phyloP scores from a whole-genome alignment of 192 early-diverging fungal species.

The Rhizoclosmatium sp. region DNA sequence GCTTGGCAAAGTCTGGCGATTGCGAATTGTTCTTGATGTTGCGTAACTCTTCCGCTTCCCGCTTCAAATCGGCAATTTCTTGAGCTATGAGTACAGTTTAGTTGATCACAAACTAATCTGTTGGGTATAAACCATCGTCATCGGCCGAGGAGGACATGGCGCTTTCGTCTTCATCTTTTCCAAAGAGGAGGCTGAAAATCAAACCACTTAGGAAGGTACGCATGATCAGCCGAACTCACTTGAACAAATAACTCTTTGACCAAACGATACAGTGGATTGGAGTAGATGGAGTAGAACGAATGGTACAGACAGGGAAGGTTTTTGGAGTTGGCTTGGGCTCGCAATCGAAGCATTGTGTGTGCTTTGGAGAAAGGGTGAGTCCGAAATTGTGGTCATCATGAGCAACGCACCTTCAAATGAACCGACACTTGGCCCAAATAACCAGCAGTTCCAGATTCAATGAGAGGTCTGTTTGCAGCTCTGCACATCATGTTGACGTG shows the following conservation, averaged over 20 bases:
- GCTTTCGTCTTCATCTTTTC: constrained; percentile 66
- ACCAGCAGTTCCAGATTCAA: constrained; percentile 98
- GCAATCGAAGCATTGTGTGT: constrained; percentile 95
- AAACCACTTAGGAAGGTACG: background rate
- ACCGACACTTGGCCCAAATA: constrained; percentile 92
- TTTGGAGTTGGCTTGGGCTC: constrained; percentile 83
- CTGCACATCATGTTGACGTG: constrained; percentile 97
- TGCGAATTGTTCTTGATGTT: constrained; percentile 62
- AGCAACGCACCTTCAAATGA: constrained; percentile 70
- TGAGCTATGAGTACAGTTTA: constrained; percentile 53
- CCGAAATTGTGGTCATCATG: background rate
- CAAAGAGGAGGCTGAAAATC: constrained; percentile 75
- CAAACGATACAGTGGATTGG: constrained; percentile 99
- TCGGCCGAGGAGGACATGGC: constrained; percentile 41
- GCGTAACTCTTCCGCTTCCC: constrained; percentile 78
- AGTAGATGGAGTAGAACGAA: constrained; percentile 90
- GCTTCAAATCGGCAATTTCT: constrained; percentile 76
- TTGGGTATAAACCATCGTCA: constrained; percentile 58
- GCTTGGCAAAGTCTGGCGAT: constrained; percentile 24
- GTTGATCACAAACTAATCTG: background rate
- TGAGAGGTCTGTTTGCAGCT: constrained; percentile 73
- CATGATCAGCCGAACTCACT: constrained; percentile 44
- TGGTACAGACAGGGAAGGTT: constrained; percentile 96
- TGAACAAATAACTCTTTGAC: constrained; percentile 97
- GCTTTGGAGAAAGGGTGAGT: background rate